A percentile compares a stretch with the other conserved stretches of the same genome.
Evolutionary conservation across 257 asterid species (phyloP).

Genomic region (Fraxinus cuspidata): DNA sequence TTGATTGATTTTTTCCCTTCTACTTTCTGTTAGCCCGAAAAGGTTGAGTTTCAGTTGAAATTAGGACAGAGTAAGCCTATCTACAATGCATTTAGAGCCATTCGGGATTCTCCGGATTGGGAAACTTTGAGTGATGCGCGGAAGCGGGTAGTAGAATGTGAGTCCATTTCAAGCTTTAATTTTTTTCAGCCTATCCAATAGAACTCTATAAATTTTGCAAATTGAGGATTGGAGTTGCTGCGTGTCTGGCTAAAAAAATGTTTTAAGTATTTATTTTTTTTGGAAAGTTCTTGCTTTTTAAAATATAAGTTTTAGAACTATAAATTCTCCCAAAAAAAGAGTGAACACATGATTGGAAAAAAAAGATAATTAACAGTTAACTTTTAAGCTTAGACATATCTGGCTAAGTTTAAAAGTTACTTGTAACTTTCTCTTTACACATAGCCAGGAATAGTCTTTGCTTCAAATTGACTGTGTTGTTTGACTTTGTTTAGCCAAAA

Average conservation of each 20-base stretch:
- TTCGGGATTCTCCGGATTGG: constrained; percentile 62
- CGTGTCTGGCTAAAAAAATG: neutral
- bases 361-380: neutral
- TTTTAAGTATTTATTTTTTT: neutral
- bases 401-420: neutral
- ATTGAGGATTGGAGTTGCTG: neutral
- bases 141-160: constrained; percentile 70
- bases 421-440: neutral
- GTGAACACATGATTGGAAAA: neutral
- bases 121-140: constrained; percentile 57
- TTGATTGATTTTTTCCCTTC: neutral
- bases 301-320: neutral
- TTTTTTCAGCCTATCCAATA: neutral
- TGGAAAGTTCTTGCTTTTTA: neutral
- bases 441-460: neutral
- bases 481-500: neutral
- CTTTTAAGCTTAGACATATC: neutral
- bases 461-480: neutral
- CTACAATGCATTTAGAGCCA: constrained; percentile 64
- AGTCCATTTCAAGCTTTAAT: constrained; percentile 20
- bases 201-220: neutral
- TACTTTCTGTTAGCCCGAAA: constrained; percentile 57
- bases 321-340: neutral
- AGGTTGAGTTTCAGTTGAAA: constrained; percentile 65
- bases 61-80: constrained; percentile 75